A percentile compares a stretch with the other conserved stretches of the same genome.
Conservation (phyloP, 2,329 filamentous ascomycete genomes). For the Triangularia verruculosa region DNA sequence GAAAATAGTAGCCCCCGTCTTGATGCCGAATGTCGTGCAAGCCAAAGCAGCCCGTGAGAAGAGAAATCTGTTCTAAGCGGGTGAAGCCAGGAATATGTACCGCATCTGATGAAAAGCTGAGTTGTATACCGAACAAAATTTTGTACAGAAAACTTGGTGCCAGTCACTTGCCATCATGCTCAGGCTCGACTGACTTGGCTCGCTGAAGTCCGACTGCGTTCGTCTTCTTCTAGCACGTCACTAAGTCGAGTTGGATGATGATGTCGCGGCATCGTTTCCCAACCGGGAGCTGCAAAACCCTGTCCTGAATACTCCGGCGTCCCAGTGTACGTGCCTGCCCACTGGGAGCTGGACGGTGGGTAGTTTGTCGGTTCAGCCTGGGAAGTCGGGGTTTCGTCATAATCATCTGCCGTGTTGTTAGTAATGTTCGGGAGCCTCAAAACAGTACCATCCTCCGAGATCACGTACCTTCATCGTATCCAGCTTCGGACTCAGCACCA, state of each 20-base stretch:
- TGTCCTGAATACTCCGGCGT: constrained; percentile 63
- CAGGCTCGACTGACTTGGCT: constrained; percentile 55
- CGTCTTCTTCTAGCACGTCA: constrained; percentile 83
- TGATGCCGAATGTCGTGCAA: not conserved
- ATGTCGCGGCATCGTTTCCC: constrained; percentile 75
- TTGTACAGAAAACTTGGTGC: not conserved
- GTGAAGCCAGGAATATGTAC: not conserved
- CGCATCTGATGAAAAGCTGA: not conserved
- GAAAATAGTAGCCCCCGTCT: not conserved
- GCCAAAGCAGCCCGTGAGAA: not conserved
- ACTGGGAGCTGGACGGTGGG: constrained; percentile 39
- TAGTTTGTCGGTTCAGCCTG: constrained; percentile 36
- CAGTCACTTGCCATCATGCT: constrained; percentile 11
- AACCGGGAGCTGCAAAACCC: constrained; percentile 65
- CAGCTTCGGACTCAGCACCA: constrained; percentile 55
- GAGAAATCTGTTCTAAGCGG: not conserved
- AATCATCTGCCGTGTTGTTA: constrained; percentile 55
- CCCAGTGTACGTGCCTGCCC: constrained; percentile 41
- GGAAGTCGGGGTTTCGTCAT: constrained; percentile 50
- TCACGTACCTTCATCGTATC: constrained; percentile 65
- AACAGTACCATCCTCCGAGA: constrained; percentile 56
- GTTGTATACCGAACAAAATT: not conserved
- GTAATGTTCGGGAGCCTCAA: constrained; percentile 38
- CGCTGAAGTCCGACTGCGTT: constrained; percentile 71
- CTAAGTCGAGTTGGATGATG: constrained; percentile 86